A percentile compares a stretch with the other conserved stretches of the same genome.
These are phyloP conservation scores for Aphanocladium album DNA, from an alignment of 2,329 filamentous ascomycete species.

Conservation along the genomic window DNA sequence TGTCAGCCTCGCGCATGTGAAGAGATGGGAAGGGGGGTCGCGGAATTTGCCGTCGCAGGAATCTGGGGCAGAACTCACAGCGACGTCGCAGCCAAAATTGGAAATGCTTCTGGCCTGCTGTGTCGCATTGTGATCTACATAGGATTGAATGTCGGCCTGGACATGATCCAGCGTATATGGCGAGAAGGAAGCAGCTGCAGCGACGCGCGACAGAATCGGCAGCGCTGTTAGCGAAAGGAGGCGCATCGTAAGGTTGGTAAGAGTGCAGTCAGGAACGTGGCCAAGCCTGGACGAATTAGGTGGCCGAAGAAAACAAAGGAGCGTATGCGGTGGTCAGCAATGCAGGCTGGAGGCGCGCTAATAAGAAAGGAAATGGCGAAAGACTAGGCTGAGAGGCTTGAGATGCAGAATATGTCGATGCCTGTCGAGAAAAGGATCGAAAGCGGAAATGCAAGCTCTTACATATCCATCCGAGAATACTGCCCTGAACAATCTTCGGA, in stretches of 20 bases:
- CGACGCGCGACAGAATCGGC: neutral
- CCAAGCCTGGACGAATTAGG: neutral
- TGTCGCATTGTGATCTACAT: neutral
- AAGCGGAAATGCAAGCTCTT: neutral
- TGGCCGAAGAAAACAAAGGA: neutral
- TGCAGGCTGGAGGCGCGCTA: neutral
- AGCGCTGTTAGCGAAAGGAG: neutral
- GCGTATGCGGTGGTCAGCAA: neutral
- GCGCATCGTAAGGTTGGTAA: neutral
- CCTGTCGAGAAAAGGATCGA: neutral
- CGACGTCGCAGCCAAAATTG: conserved; percentile 10
- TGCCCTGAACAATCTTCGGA: neutral
- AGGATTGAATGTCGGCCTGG: neutral
- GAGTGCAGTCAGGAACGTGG: neutral
- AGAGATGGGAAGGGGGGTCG: neutral
- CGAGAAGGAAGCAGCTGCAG: neutral
- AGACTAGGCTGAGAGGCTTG: neutral
- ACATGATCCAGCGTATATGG: neutral
- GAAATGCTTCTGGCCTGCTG: neutral
- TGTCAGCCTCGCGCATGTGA: neutral
- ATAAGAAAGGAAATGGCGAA: neutral
- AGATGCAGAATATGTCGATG: neutral
- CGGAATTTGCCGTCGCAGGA: neutral
- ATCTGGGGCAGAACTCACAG: conserved; percentile 3
- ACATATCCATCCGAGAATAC: neutral